These are phyloP conservation scores for Phyllosticta citriasiana DNA, from an alignment of 2,329 filamentous ascomycete genomes.

Conservation along the genomic window DNA sequence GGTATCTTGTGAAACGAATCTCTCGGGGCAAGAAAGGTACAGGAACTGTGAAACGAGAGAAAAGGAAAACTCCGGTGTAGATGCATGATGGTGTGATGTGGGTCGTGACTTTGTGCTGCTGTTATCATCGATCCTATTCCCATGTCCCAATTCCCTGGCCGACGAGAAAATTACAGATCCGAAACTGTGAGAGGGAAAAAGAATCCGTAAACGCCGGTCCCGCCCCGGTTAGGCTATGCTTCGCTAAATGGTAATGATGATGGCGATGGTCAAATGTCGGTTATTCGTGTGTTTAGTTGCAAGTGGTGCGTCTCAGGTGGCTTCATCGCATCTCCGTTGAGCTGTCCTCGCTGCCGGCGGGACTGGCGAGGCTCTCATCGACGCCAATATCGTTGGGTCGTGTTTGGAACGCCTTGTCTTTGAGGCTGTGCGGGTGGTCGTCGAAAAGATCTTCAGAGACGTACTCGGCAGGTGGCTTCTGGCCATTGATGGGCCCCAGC, in stretches of 20 bases:
- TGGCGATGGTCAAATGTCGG: neutral
- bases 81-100: neutral
- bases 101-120: neutral
- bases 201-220: neutral
- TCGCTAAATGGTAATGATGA: neutral
- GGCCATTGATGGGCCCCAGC: slow-evolving; percentile 34
- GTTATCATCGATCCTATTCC: neutral
- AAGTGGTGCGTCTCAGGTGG: no score
- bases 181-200: neutral
- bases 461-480: neutral
- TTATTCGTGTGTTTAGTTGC: neutral
- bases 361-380: neutral
- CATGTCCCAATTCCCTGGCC: neutral
- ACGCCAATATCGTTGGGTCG: neutral
- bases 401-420: neutral
- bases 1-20: neutral
- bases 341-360: neutral
- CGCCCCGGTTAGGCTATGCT: neutral
- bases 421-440: neutral
- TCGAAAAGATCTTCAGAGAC: neutral
- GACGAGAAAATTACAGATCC: neutral
- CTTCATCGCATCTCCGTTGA: neutral
- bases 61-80: neutral
- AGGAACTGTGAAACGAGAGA: neutral
- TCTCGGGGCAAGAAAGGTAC: neutral